Percentiles rank a stretch among this genome's conserved stretches.
Evolutionary conservation across 306 rosid genomes (phyloP).

Genomic region (Cicer judaicum): DNA sequence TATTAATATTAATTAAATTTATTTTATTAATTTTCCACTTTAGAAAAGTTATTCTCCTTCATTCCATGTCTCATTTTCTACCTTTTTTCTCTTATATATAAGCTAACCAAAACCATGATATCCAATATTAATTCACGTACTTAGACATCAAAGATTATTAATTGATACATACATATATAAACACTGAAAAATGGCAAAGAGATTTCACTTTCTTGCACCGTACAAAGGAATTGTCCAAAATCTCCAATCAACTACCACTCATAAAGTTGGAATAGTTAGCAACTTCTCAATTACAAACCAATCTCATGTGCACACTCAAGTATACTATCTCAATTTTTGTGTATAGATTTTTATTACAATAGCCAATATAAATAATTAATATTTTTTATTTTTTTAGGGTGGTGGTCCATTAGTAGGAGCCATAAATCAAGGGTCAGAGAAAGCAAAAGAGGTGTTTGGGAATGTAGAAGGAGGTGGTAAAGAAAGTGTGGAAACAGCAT

Average conservation of each 20-base stretch:
- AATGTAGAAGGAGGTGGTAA: conserved; percentile 43
- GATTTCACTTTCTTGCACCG: conserved; percentile 27
- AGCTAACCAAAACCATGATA: neutral
- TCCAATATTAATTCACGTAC: neutral
- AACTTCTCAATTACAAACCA: conserved; percentile 40
- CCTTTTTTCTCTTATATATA: conserved; percentile 7
- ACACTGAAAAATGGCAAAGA: conserved; percentile 51
- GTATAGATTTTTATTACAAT: too few relatives aligned
- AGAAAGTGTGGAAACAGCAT: conserved; percentile 56
- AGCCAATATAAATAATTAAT: too few relatives aligned
- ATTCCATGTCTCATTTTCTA: neutral
- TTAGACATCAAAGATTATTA: neutral
- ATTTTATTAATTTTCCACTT: too few relatives aligned
- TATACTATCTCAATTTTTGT: neutral
- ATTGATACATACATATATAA: neutral
- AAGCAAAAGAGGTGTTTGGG: conserved; percentile 46
- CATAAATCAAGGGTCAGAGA: conserved; percentile 40
- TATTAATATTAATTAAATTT: too few relatives aligned
- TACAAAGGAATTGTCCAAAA: conserved; percentile 36
- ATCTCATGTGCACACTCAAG: conserved; percentile 44
- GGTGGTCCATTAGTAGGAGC: conserved; percentile 39
- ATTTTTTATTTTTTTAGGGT: neutral
- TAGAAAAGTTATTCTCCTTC: neutral
- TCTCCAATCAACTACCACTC: conserved; percentile 33
- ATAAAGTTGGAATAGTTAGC: neutral